A percentile compares a stretch with the other conserved stretches of the same genome.
Evolutionary conservation across 169 alveolate genomes (phyloP).

Genomic region (Plasmodium knowlesi): DNA sequence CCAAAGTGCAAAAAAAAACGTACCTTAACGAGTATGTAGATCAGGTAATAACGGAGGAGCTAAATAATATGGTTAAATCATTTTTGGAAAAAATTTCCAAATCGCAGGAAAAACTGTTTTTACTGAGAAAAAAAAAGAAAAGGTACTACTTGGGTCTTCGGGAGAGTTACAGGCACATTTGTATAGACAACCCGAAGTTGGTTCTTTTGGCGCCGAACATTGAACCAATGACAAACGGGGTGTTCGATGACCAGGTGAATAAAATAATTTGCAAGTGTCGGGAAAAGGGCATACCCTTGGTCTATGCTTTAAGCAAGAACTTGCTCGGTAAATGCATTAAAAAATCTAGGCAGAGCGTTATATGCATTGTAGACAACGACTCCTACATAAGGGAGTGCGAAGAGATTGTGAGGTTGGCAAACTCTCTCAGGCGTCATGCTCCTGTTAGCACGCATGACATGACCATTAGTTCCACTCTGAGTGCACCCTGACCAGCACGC

Average conservation of each 20-base stretch:
- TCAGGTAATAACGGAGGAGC: conserved; percentile 45
- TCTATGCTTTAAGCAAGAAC: conserved; percentile 66
- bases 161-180: conserved; percentile 46
- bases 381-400: conserved; percentile 64
- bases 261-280: conserved; percentile 43
- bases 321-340: conserved; percentile 51
- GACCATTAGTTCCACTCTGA: not conserved
- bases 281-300: conserved; percentile 60
- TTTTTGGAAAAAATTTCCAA: conserved; percentile 33
- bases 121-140: conserved; percentile 26
- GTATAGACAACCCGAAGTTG: conserved; percentile 59
- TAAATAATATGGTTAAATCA: conserved; percentile 52
- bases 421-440: conserved; percentile 4
- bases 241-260: conserved; percentile 22
- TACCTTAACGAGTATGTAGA: conserved; percentile 65
- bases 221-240: conserved; percentile 48
- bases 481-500: not conserved
- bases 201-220: conserved; percentile 65
- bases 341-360: conserved; percentile 48
- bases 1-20: conserved; percentile 47
- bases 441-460: not conserved
- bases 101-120: conserved; percentile 60
- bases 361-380: conserved; percentile 55
- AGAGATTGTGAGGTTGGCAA: conserved; percentile 34
- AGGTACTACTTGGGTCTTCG: conserved; percentile 40